Conservation (phyloP, 495 filamentous ascomycete genomes). For the Xylaria venustula region DNA sequence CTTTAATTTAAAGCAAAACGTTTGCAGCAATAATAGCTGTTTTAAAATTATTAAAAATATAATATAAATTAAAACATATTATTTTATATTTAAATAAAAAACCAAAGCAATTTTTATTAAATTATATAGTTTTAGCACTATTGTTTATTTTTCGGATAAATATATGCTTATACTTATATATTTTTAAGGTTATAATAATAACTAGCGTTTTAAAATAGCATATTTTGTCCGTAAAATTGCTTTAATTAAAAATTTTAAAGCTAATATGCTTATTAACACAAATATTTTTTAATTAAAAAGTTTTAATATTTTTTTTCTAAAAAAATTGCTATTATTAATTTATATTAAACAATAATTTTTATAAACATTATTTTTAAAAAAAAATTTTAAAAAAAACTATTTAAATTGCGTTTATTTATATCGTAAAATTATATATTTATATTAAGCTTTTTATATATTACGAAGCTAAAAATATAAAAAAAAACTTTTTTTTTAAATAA, state of each 20-base stretch:
- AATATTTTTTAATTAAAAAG: not conserved
- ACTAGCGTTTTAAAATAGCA: not conserved
- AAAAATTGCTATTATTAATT: not conserved
- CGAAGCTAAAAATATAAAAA: no score
- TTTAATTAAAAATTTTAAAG: no score
- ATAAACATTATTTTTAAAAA: not conserved
- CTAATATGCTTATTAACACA: no score
- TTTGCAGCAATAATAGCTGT: constrained; percentile 12
- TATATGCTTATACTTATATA: not conserved
- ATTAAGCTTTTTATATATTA: no score
- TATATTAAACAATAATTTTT: not conserved
- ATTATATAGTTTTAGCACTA: not conserved
- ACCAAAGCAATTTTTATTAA: not conserved
- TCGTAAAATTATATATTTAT: no score
- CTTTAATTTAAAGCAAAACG: constrained; percentile 18
- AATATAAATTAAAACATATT: constrained; percentile 5
- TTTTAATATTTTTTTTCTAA: not conserved
- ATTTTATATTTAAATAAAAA: not conserved
- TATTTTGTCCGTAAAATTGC: no score
- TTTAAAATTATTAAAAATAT: not conserved
- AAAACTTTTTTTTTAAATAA: no score
- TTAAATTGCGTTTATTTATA: not conserved
- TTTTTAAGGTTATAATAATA: not conserved
- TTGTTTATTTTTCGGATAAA: not conserved
- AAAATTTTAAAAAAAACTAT: not conserved